Conservation (phyloP, 306 rosid species). For the Vicia sativa region DNA sequence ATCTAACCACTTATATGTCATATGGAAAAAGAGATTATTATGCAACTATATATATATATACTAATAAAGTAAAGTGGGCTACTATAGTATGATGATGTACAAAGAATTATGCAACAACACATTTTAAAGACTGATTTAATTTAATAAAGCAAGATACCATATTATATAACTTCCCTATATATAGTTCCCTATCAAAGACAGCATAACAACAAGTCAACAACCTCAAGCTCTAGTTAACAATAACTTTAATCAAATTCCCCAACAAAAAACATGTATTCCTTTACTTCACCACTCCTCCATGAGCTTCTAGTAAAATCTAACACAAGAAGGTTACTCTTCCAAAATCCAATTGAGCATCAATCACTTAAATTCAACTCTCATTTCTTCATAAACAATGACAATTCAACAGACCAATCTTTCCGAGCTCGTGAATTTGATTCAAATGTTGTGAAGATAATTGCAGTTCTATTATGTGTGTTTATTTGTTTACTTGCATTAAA, state of each 20-base stretch:
- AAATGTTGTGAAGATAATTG: slow-evolving; percentile 79
- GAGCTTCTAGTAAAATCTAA: slow-evolving; percentile 44
- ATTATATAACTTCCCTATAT: slow-evolving; percentile 36
- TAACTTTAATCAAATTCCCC: slow-evolving; percentile 12
- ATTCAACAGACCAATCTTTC: slow-evolving; percentile 24
- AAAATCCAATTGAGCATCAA: slow-evolving; percentile 37
- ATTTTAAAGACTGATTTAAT: not conserved
- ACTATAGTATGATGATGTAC: not conserved
- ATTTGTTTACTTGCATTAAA: slow-evolving; percentile 77
- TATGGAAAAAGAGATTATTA: not conserved
- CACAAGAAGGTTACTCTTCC: slow-evolving; percentile 70
- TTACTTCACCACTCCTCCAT: slow-evolving; percentile 37
- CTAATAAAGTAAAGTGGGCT: not conserved
- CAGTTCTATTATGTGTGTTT: slow-evolving; percentile 79
- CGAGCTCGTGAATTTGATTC: slow-evolving; percentile 60
- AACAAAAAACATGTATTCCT: slow-evolving; percentile 50
- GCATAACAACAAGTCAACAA: slow-evolving; percentile 17
- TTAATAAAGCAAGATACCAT: slow-evolving; percentile 13
- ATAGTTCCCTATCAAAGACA: not conserved
- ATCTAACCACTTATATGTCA: slow-evolving; percentile 42
- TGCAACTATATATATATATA: too few relatives aligned
- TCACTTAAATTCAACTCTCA: slow-evolving; percentile 35
- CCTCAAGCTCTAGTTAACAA: slow-evolving; percentile 9
- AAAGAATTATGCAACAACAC: not conserved
- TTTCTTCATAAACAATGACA: slow-evolving; percentile 17